Base-by-base conservation (phyloP, 2,329 filamentous ascomycete species). In the Fusarium fracticaudum region DNA sequence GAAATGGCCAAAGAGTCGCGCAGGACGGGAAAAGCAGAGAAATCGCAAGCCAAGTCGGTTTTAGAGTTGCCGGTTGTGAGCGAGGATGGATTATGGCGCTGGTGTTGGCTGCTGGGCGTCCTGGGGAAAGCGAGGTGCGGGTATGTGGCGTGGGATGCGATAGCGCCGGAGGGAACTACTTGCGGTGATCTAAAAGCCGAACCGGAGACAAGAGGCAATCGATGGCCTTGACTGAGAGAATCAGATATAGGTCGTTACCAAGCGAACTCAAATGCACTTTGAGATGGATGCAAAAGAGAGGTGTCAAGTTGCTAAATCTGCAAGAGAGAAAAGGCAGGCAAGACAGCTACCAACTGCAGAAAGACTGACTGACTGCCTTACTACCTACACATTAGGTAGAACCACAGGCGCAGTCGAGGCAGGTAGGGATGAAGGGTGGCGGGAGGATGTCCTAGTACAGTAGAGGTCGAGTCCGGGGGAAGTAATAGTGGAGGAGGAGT, bases 131-230 rank as follows among this genome's bases (percentile, higher is more conserved):
- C 67, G 72, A 76, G 70, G 76, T 69, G 75, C 69, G 72, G 68
- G 69, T 55, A 43, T 64, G 76, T 77, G 76, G 76, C 72, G 76
- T 77, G 74, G 74, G 74, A 74, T 62, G 69, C 69, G 72, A 77
- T 76, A 75, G 72, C 60, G 71, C 60, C 69, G 72, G 67, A 47
- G 59, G 60, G 68, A 63, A 69, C 64, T 64, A 64, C 68, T 55
- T 77, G 69, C 54, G 69, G 62, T 76, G 60, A 75, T 70, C 50
- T 63, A 57, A 67, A 64, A 57, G 64, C 60, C 63, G 64, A 74
- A 51, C 60, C 40, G 41, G 54, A 45, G 61, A 51, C 38, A 63
- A 68, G 44, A 65, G 55, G 57, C 24, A 58, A 54, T 53, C 31
- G 57, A 50, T 44, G 62, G 57, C n/a, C 38, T 61, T 47, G 51